A percentile compares a stretch with the other conserved stretches of the same genome.
phyloP scores from a whole-genome alignment of 148 eudicot genomes.

The Rhododendron simsii region DNA sequence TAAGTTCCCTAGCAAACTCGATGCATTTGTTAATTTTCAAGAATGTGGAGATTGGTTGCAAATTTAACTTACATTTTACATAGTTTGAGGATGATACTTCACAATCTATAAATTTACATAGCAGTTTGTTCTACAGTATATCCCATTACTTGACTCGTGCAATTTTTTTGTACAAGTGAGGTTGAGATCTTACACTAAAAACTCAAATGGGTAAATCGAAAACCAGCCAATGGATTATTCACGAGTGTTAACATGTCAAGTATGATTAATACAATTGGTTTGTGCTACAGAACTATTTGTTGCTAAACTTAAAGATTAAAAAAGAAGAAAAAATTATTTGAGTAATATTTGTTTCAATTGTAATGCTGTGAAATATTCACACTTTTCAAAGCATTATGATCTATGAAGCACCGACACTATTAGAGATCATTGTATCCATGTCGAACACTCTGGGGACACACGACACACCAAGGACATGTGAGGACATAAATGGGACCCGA shows the following conservation, averaged over 20 bases:
- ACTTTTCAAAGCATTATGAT: not conserved
- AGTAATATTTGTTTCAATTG: not conserved
- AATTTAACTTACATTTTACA: not conserved
- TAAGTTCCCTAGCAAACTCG: not conserved
- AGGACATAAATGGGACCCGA: no score
- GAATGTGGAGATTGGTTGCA: not conserved
- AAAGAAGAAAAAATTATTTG: not conserved
- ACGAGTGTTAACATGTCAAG: not conserved
- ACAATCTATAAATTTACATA: not conserved
- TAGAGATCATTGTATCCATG: not conserved
- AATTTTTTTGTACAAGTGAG: not conserved
- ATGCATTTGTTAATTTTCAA: not conserved
- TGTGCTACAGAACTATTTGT: not conserved
- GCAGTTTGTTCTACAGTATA: not conserved
- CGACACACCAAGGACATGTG: not conserved
- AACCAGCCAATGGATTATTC: not conserved
- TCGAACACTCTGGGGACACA: not conserved
- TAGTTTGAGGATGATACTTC: not conserved
- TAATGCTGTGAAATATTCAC: not conserved
- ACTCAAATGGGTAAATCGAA: not conserved
- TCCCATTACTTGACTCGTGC: not conserved
- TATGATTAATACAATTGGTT: not conserved
- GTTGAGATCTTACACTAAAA: not conserved
- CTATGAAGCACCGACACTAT: not conserved
- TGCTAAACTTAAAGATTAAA: not conserved